Evolutionary conservation across 306 rosid genomes (phyloP).

Genomic region (Senna siamea): DNA sequence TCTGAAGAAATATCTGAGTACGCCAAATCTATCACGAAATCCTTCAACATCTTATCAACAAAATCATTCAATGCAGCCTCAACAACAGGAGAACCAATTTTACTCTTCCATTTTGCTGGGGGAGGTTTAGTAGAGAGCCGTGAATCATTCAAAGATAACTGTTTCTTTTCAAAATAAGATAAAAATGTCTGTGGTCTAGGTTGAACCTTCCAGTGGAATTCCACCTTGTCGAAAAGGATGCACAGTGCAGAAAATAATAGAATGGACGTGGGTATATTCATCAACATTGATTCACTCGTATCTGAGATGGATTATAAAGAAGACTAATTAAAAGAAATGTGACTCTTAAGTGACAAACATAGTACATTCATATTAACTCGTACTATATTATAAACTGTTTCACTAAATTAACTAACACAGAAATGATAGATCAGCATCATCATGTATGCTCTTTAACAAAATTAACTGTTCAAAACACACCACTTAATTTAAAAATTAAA

Average conservation of each 20-base stretch:
- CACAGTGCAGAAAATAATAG: conserved; percentile 72
- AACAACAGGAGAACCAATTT: conserved; percentile 77
- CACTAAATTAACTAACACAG: too few species aligned
- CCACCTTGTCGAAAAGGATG: conserved; percentile 67
- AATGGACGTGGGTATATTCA: conserved; percentile 85
- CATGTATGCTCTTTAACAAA: background rate
- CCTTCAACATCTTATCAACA: conserved; percentile 80
- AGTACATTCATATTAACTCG: background rate
- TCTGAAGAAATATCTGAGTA: conserved; percentile 85
- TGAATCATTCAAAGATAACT: conserved; percentile 73
- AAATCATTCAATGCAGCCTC: conserved; percentile 83
- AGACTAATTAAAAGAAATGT: background rate
- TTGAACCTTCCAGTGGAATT: conserved; percentile 76
- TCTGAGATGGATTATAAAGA: conserved; percentile 48
- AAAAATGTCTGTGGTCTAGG: conserved; percentile 63
- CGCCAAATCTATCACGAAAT: conserved; percentile 88
- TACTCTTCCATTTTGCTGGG: conserved; percentile 77
- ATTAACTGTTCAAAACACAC: background rate
- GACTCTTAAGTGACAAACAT: background rate
- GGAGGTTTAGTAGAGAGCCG: conserved; percentile 62
- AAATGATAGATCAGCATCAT: background rate
- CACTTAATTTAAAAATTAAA: background rate
- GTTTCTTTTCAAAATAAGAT: conserved; percentile 87
- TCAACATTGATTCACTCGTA: conserved; percentile 96
- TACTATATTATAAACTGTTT: too few species aligned